Conservation (phyloP, 2,329 filamentous ascomycete genomes). For the Pezicula neosporulosa region DNA sequence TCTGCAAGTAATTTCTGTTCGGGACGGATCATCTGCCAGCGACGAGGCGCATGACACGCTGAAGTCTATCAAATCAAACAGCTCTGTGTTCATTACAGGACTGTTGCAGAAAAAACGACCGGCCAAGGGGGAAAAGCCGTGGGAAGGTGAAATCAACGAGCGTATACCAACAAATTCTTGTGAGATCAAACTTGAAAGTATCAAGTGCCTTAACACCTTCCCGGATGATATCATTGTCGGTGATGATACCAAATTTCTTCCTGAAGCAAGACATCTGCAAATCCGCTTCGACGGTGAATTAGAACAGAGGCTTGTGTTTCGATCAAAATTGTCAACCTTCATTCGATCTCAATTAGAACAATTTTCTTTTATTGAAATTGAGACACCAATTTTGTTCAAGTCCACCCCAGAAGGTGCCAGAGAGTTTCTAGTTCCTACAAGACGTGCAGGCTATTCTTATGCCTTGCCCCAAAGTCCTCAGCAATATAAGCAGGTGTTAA, state of each 20-base stretch:
- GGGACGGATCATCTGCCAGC: conserved; percentile 4
- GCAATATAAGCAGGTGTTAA: conserved; percentile 97
- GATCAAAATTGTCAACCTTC: conserved; percentile 55
- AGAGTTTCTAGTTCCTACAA: conserved; percentile 90
- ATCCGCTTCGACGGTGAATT: conserved; percentile 71
- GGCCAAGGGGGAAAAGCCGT: conserved; percentile 15
- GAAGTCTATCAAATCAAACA: conserved; percentile 44
- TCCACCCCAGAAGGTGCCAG: conserved; percentile 94
- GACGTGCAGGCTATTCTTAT: conserved; percentile 73
- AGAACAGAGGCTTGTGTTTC: conserved; percentile 64
- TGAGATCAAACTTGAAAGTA: conserved; percentile 59
- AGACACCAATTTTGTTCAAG: conserved; percentile 94
- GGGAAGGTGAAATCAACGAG: background rate
- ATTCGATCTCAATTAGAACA: conserved; percentile 33
- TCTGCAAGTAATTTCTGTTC: conserved; percentile 41
- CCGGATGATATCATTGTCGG: conserved; percentile 75
- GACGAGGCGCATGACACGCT: conserved; percentile 36
- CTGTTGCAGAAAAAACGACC: conserved; percentile 13
- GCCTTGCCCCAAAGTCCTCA: conserved; percentile 94
- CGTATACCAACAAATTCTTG: conserved; percentile 22
- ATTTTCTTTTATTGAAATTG: conserved; percentile 54
- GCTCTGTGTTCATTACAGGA: conserved; percentile 49
- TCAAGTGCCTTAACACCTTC: conserved; percentile 70
- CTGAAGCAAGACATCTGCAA: conserved; percentile 77
- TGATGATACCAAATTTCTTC: conserved; percentile 65